A percentile compares a stretch with the other conserved stretches of the same genome.
Conservation (phyloP, 495 filamentous ascomycete species). For the Daldinia concentrica region DNA sequence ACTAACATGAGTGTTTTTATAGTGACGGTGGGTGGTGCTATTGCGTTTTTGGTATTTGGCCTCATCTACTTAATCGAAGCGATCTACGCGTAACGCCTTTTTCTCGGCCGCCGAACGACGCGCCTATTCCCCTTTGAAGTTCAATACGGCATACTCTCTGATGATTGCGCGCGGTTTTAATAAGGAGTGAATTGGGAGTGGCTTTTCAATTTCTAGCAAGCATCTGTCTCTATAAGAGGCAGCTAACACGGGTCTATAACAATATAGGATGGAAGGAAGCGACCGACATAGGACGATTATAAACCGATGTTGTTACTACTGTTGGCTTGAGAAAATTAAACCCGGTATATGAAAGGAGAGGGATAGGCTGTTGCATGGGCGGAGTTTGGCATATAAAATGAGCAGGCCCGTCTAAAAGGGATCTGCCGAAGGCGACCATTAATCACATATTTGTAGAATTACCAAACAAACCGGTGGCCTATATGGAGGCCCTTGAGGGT, state of each 20-base stretch:
- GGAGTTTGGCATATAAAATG: slow-evolving; percentile 44
- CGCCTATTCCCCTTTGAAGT: neutral
- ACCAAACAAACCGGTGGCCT: slow-evolving; percentile 3
- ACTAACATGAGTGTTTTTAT: slow-evolving; percentile 43
- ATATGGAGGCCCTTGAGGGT: slow-evolving; percentile 7
- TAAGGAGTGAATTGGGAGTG: slow-evolving; percentile 6
- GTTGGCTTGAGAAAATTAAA: slow-evolving; percentile 3
- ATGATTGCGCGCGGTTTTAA: slow-evolving; percentile 30
- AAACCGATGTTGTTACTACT: slow-evolving; percentile 13
- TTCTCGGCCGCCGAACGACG: neutral
- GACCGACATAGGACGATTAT: slow-evolving; percentile 10
- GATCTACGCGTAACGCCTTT: slow-evolving; percentile 61
- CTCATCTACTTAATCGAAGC: slow-evolving; percentile 90
- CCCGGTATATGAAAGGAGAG: slow-evolving; percentile 13
- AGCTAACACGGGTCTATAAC: slow-evolving; percentile 18
- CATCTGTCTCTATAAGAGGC: neutral
- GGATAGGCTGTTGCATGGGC: slow-evolving; percentile 32
- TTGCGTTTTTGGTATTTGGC: slow-evolving; percentile 89
- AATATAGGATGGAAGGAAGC: slow-evolving; percentile 3
- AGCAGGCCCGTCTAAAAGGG: slow-evolving; percentile 24
- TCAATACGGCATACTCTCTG: neutral
- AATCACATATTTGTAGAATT: slow-evolving; percentile 23
- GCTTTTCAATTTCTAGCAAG: slow-evolving; percentile 10
- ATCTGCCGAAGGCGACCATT: slow-evolving; percentile 2
- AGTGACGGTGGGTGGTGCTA: slow-evolving; percentile 96